phyloP scores from a whole-genome alignment of 2,329 filamentous ascomycete species.

The Monosporascus sp. region DNA sequence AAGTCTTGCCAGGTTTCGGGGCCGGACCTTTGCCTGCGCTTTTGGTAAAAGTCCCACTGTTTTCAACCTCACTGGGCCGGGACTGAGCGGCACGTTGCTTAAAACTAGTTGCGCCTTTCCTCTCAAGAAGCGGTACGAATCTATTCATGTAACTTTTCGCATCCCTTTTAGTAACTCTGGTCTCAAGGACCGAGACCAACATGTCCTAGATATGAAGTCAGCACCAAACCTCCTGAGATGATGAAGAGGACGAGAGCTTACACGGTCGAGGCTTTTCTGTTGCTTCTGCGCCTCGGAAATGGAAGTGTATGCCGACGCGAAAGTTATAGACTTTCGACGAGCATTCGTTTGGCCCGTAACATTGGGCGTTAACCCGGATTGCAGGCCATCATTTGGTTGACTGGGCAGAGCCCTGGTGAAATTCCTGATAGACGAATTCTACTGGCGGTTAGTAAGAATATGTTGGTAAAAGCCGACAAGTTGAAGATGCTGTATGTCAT shows the following conservation, averaged over 20 bases:
- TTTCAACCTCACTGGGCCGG: slow-evolving; percentile 13
- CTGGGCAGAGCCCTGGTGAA: slow-evolving; percentile 13
- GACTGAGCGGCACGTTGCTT: slow-evolving; percentile 24
- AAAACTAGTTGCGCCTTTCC: slow-evolving; percentile 25
- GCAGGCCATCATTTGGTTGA: slow-evolving; percentile 16
- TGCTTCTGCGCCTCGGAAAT: slow-evolving; percentile 40
- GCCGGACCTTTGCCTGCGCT: slow-evolving; percentile 1
- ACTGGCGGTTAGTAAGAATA: slow-evolving; percentile 7
- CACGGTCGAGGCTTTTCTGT: slow-evolving; percentile 43
- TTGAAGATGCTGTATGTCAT: no score
- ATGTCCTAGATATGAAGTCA: slow-evolving; percentile 58
- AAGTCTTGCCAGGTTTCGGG: not conserved
- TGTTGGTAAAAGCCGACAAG: not conserved
- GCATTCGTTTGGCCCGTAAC: slow-evolving; percentile 18
- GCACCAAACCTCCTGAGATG: slow-evolving; percentile 1
- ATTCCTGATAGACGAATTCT: slow-evolving; percentile 21
- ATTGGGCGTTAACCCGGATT: slow-evolving; percentile 15
- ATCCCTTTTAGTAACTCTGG: slow-evolving; percentile 87
- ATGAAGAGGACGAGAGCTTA: slow-evolving; percentile 18
- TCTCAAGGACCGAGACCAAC: slow-evolving; percentile 78
- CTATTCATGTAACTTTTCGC: slow-evolving; percentile 87
- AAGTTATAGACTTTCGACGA: slow-evolving; percentile 21
- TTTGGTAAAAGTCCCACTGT: slow-evolving; percentile 1
- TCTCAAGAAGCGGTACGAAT: slow-evolving; percentile 49
- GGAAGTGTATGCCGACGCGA: slow-evolving; percentile 31